Percentiles rank a stretch among this genome's conserved stretches.
Evolutionary conservation across 768 basidiomycete species (phyloP).

Genomic region (Amanita brunnescens): DNA sequence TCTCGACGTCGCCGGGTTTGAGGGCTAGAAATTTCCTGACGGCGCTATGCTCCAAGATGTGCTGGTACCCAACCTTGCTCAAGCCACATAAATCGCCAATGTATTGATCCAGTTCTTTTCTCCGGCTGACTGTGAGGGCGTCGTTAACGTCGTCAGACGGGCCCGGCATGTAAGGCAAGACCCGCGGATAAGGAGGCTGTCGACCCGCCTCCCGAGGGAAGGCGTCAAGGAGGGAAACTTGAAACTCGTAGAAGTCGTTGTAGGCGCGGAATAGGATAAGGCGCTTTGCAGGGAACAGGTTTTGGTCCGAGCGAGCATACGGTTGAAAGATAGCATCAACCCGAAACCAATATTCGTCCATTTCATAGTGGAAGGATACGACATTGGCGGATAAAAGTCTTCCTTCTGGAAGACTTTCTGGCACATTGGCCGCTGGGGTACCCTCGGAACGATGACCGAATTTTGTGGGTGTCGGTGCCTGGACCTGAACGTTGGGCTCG

Average conservation of each 20-base stretch:
- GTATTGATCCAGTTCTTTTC: conserved; percentile 84
- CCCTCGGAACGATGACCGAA: conserved; percentile 21
- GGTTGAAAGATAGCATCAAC: conserved; percentile 86
- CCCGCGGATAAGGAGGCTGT: conserved; percentile 52
- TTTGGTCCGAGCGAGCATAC: conserved; percentile 51
- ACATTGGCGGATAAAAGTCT: conserved; percentile 82
- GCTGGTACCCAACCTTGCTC: conserved; percentile 54
- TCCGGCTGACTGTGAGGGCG: conserved; percentile 68
- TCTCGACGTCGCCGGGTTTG: conserved; percentile 80
- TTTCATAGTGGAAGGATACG: conserved; percentile 95
- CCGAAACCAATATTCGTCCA: conserved; percentile 96
- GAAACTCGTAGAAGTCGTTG: conserved; percentile 98
- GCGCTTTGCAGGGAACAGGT: conserved; percentile 59
- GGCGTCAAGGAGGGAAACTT: conserved; percentile 75
- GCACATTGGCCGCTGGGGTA: conserved; percentile 25
- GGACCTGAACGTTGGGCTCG: conserved; percentile 8
- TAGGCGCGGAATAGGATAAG: conserved; percentile 92
- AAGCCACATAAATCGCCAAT: conserved; percentile 72
- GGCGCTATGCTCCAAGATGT: conserved; percentile 74
- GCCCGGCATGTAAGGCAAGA: conserved; percentile 97
- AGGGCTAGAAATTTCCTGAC: conserved; percentile 78
- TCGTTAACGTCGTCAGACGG: conserved; percentile 82
- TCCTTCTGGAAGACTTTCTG: conserved; percentile 64
- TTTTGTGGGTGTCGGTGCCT: conserved; percentile 23
- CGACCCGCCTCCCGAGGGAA: conserved; percentile 93